Conservation (phyloP, 2,329 filamentous ascomycete species). For the Xylaria arbuscula region DNA sequence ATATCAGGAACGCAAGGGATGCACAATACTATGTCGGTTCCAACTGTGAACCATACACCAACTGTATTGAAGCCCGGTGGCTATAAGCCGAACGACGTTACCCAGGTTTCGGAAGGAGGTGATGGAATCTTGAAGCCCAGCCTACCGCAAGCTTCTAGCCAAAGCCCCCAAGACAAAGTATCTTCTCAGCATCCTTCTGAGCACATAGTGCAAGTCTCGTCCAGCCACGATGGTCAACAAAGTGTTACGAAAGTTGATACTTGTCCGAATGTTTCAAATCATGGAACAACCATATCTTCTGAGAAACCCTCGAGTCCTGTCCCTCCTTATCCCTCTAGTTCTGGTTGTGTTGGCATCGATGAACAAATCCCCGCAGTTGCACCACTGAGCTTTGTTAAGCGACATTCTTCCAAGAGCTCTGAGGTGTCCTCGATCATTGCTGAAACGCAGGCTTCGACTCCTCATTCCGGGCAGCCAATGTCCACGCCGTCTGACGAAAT, state of each 20-base stretch:
- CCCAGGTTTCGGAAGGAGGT: slow-evolving; percentile 13
- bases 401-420: slow-evolving; percentile 35
- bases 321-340: background rate
- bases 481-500: slow-evolving; percentile 29
- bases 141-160: background rate
- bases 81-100: slow-evolving; percentile 18
- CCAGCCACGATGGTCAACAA: slow-evolving; percentile 25
- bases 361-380: slow-evolving; percentile 38
- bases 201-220: slow-evolving; percentile 3
- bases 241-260: slow-evolving; percentile 41
- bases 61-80: slow-evolving; percentile 41
- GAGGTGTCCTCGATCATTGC: slow-evolving; percentile 24
- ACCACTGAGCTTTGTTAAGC: slow-evolving; percentile 41
- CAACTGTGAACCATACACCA: slow-evolving; percentile 21
- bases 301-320: slow-evolving; percentile 7
- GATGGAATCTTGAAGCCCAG: slow-evolving; percentile 1
- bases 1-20: slow-evolving; percentile 40
- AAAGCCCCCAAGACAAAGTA: slow-evolving; percentile 2
- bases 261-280: slow-evolving; percentile 24
- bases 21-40: slow-evolving; percentile 40
- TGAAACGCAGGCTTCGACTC: slow-evolving; percentile 15
- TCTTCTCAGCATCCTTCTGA: slow-evolving; percentile 12
- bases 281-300: background rate
- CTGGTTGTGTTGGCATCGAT: slow-evolving; percentile 14
- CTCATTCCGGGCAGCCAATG: slow-evolving; percentile 1